Percentiles rank a stretch among this genome's conserved stretches.
phyloP scores from a whole-genome alignment of 306 rosid species.

The Vicia villosa region DNA sequence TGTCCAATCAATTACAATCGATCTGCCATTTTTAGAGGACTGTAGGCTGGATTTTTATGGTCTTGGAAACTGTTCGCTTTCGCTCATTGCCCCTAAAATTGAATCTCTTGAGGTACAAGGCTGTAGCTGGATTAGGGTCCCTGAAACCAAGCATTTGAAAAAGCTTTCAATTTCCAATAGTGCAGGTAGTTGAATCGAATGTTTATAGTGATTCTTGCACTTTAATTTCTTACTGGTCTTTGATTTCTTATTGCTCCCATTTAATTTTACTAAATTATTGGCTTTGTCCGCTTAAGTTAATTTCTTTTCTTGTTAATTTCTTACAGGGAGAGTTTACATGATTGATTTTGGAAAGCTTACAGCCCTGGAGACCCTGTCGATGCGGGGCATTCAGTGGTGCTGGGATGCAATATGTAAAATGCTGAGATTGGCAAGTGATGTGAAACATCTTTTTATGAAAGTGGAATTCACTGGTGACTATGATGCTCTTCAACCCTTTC shows the following conservation, averaged over 20 bases:
- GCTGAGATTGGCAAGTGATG: slow-evolving; percentile 80
- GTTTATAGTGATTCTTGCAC: too few species aligned
- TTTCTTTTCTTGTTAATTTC: slow-evolving; percentile 21
- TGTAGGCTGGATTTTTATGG: slow-evolving; percentile 95
- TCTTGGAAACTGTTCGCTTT: slow-evolving; percentile 67
- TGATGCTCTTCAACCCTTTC: slow-evolving; percentile 86
- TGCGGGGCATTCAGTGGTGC: slow-evolving; percentile 93
- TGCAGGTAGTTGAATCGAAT: slow-evolving; percentile 62
- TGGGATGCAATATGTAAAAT: slow-evolving; percentile 91
- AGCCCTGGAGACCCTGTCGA: slow-evolving; percentile 72
- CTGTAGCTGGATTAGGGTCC: slow-evolving; percentile 88
- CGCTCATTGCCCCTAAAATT: slow-evolving; percentile 64
- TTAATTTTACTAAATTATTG: not conserved
- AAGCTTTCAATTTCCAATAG: slow-evolving; percentile 74
- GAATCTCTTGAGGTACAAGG: slow-evolving; percentile 94
- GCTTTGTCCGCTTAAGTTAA: slow-evolving; percentile 7
- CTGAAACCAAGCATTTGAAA: slow-evolving; percentile 59
- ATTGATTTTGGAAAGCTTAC: slow-evolving; percentile 78
- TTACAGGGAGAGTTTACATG: slow-evolving; percentile 85
- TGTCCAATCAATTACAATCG: slow-evolving; percentile 59
- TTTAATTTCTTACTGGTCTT: too few species aligned
- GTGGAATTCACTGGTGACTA: slow-evolving; percentile 92
- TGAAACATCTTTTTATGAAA: slow-evolving; percentile 91
- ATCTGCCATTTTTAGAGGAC: slow-evolving; percentile 62
- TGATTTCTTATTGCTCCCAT: too few species aligned